phyloP scores from a whole-genome alignment of 2,329 filamentous ascomycete species.

The Pseudocercospora vitis region DNA sequence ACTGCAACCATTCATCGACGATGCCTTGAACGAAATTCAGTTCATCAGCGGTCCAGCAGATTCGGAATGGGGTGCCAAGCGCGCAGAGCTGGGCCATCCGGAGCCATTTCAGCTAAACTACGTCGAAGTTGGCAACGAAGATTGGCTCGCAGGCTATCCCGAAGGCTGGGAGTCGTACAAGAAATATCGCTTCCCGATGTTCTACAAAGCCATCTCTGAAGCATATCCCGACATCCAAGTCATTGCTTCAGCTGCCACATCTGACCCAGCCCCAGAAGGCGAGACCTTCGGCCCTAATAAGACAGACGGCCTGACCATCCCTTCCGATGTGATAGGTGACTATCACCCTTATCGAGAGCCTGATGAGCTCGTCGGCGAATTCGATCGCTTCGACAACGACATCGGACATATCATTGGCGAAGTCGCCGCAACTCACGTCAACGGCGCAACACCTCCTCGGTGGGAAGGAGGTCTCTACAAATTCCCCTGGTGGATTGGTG shows the following conservation, averaged over 20 bases:
- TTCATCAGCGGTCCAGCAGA: conserved; percentile 58
- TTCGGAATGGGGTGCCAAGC: conserved; percentile 58
- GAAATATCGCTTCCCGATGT: conserved; percentile 58
- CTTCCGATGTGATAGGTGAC: conserved; percentile 28
- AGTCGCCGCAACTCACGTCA: conserved; percentile 50
- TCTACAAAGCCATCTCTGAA: conserved; percentile 59
- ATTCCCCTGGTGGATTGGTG: conserved; percentile 51
- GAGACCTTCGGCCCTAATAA: conserved; percentile 12
- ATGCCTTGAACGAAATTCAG: conserved; percentile 63
- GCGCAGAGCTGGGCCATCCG: conserved; percentile 61
- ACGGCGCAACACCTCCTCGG: conserved; percentile 43
- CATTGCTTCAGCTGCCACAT: conserved; percentile 44
- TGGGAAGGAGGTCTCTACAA: conserved; percentile 43
- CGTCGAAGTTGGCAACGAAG: conserved; percentile 69
- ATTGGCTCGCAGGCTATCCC: conserved; percentile 52
- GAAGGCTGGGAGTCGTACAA: conserved; percentile 39
- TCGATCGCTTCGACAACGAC: conserved; percentile 51
- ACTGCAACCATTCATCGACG: conserved; percentile 53
- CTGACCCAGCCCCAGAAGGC: conserved; percentile 23
- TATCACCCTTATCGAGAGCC: conserved; percentile 39
- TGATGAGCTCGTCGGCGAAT: conserved; percentile 32
- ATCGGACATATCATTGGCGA: conserved; percentile 48
- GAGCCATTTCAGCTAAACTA: conserved; percentile 61
- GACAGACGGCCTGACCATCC: conserved; percentile 16
- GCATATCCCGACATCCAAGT: conserved; percentile 60